A percentile compares a stretch with the other conserved stretches of the same genome.
phyloP scores from a whole-genome alignment of 495 filamentous ascomycete genomes.

The Tuber umbilicatum region DNA sequence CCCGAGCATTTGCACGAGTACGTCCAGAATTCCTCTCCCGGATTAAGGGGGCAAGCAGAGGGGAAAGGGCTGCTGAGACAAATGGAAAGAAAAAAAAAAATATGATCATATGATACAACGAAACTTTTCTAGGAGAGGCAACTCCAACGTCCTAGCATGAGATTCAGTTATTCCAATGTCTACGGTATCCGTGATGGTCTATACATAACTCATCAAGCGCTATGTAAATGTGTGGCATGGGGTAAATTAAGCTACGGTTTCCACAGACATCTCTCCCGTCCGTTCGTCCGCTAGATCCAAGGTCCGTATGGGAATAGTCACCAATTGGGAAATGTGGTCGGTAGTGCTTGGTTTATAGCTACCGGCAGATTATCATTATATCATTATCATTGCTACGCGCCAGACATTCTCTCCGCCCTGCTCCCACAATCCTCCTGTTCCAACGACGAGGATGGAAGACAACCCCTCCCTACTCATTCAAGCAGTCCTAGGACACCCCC shows the following conservation, averaged over 20 bases:
- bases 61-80: too few relatives aligned
- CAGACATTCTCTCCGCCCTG: too few relatives aligned
- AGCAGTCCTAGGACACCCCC: constrained; percentile 15
- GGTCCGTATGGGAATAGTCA: background rate
- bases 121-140: too few relatives aligned
- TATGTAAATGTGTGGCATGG: background rate
- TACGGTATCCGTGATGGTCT: too few relatives aligned
- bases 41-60: too few relatives aligned
- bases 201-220: background rate
- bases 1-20: too few relatives aligned
- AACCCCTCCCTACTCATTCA: background rate
- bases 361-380: background rate
- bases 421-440: background rate
- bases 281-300: background rate
- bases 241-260: background rate
- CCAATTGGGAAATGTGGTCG: background rate
- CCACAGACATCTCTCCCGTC: background rate
- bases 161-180: background rate
- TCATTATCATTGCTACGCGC: too few relatives aligned
- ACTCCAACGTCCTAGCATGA: too few relatives aligned
- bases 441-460: background rate
- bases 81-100: too few relatives aligned
- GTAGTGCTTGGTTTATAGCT: background rate
- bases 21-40: too few relatives aligned
- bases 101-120: too few relatives aligned